Percentiles rank a stretch among this genome's conserved stretches.
Conservation (phyloP, 441 rosid genomes). For the Raphanus hybrid region DNA sequence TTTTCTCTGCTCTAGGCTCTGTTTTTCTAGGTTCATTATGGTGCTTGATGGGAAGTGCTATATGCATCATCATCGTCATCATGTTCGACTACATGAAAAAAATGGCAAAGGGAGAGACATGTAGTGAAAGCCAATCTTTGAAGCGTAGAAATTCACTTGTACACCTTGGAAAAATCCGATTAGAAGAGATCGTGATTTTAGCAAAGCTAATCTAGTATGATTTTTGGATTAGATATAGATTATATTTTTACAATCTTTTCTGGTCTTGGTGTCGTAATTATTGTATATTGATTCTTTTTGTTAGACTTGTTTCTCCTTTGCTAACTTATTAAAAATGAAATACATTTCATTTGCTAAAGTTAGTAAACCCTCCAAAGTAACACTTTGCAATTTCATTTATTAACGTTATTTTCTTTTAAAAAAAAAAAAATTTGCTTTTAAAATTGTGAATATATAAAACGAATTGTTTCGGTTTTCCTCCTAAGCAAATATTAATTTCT, state of each 20-base stretch:
- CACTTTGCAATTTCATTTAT: neutral
- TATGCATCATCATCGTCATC: conserved; percentile 22
- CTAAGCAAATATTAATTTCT: neutral
- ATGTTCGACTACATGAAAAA: neutral
- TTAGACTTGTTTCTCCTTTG: conserved; percentile 23
- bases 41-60: conserved; percentile 18
- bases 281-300: conserved; percentile 42
- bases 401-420: neutral
- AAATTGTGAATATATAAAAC: neutral
- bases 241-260: conserved; percentile 30
- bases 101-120: too few relatives aligned
- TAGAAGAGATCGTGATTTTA: conserved; percentile 39
- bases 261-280: conserved; percentile 27
- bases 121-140: neutral
- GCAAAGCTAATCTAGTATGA: conserved; percentile 32
- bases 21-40: conserved; percentile 50
- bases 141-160: conserved; percentile 31
- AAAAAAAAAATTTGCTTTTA: too few relatives aligned
- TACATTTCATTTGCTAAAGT: conserved; percentile 10
- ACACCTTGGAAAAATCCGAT: conserved; percentile 16
- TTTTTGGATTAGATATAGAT: conserved; percentile 38
- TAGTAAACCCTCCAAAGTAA: neutral
- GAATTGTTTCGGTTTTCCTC: neutral
- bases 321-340: conserved; percentile 26
- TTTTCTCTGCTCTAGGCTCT: conserved; percentile 40